Evolutionary conservation across 257 asterid genomes (phyloP).

Genomic region (Solanum dulcamara): DNA sequence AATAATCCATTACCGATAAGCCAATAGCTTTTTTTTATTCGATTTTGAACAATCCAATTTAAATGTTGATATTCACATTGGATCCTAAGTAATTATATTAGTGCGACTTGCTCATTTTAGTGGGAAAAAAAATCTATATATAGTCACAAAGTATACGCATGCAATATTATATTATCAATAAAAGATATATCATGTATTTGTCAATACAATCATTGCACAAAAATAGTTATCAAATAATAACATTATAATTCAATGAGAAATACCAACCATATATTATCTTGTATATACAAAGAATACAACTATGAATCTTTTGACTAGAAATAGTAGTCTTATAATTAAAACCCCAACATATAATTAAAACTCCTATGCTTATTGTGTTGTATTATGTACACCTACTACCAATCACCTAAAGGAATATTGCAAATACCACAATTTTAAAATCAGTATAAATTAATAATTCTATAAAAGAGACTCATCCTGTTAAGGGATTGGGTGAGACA

Average conservation of each 20-base stretch:
- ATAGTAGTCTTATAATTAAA: background rate
- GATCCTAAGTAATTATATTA: background rate
- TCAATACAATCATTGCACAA: background rate
- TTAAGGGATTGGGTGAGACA: constrained; percentile 45
- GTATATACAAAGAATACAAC: background rate
- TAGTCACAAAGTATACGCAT: background rate
- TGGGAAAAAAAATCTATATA: background rate
- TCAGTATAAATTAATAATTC: background rate
- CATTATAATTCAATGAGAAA: background rate
- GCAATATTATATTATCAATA: background rate
- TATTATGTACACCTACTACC: too few species aligned
- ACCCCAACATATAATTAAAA: too few species aligned
- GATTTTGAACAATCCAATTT: too few species aligned
- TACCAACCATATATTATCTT: background rate
- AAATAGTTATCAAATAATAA: background rate
- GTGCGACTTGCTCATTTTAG: too few species aligned
- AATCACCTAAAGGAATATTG: too few species aligned
- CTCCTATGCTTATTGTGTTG: too few species aligned
- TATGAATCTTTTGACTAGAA: background rate
- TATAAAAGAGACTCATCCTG: background rate
- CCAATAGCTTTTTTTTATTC: too few species aligned
- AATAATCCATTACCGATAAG: too few species aligned
- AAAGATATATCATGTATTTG: background rate
- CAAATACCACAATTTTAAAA: too few species aligned
- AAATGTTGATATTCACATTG: background rate